phyloP scores from a whole-genome alignment of 2,329 filamentous ascomycete genomes.

The Epicoccum sorghinum region DNA sequence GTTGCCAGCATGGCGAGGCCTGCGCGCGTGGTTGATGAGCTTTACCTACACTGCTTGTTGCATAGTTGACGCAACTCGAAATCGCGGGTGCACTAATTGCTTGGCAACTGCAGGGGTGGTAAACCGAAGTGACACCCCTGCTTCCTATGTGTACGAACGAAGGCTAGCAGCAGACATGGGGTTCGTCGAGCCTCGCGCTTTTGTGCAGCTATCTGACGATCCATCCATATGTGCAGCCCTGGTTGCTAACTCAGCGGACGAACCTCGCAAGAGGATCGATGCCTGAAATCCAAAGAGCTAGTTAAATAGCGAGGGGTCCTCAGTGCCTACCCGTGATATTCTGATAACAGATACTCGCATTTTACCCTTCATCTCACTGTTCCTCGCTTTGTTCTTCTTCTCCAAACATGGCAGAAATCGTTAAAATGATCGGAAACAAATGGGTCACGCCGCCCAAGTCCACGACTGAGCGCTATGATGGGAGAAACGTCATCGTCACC shows the following conservation, averaged over 20 bases:
- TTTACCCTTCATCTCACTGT: neutral
- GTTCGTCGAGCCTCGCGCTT: neutral
- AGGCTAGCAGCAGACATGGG: constrained; percentile 1
- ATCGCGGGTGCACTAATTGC: neutral
- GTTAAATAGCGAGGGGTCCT: neutral
- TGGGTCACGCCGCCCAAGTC: constrained; percentile 44
- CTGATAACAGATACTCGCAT: neutral
- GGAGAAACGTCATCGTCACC: constrained; percentile 54
- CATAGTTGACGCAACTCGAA: constrained; percentile 17
- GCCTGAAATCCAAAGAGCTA: neutral
- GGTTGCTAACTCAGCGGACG: neutral
- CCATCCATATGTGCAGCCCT: neutral
- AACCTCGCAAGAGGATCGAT: neutral
- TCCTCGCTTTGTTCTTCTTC: neutral
- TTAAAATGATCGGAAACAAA: constrained; percentile 38
- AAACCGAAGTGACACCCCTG: neutral
- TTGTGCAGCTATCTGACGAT: neutral
- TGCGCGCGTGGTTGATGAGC: constrained; percentile 22
- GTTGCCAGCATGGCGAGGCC: constrained; percentile 41
- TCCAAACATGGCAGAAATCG: constrained; percentile 28
- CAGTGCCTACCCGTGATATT: no score
- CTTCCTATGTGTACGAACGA: constrained; percentile 1
- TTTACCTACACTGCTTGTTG: constrained; percentile 18
- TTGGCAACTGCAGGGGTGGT: neutral
- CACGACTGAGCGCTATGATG: constrained; percentile 42